Evolutionary conservation across 169 alveolate genomes (phyloP).

Genomic region (Eimeria falciformis): DNA sequence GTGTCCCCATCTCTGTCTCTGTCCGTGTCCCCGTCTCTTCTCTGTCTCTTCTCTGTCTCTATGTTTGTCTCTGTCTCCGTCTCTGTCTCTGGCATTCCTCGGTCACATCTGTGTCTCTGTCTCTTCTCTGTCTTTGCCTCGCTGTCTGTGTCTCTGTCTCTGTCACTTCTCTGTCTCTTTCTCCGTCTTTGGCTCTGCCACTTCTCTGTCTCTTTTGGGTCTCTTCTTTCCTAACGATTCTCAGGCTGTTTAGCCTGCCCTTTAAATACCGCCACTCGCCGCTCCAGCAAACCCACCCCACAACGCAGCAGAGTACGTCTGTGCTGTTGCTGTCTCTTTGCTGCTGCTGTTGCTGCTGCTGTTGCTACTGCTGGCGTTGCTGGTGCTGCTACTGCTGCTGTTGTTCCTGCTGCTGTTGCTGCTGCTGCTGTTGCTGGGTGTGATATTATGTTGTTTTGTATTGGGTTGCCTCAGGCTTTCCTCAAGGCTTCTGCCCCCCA

Average conservation of each 20-base stretch:
- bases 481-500: neutral
- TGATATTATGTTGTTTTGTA: neutral
- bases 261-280: neutral
- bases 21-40: neutral
- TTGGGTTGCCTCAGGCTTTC: neutral
- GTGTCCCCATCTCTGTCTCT: neutral
- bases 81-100: neutral
- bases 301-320: too few relatives aligned
- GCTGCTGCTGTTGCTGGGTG: neutral
- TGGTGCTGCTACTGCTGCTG: neutral
- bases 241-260: conserved; percentile 8
- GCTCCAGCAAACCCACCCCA: neutral
- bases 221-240: too few relatives aligned
- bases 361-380: neutral
- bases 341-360: conserved; percentile 14
- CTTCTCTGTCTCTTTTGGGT: too few relatives aligned
- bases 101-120: neutral
- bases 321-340: neutral
- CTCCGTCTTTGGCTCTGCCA: too few relatives aligned
- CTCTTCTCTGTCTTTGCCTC: too few relatives aligned
- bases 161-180: too few relatives aligned
- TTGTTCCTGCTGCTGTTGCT: neutral
- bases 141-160: too few relatives aligned
- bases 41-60: neutral
- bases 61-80: neutral